Evolutionary conservation across 176 grass and related monocot species (phyloP), one percentile per base, ranked within the genome.

Genomic region (Triticum dicoccoides): DNA sequence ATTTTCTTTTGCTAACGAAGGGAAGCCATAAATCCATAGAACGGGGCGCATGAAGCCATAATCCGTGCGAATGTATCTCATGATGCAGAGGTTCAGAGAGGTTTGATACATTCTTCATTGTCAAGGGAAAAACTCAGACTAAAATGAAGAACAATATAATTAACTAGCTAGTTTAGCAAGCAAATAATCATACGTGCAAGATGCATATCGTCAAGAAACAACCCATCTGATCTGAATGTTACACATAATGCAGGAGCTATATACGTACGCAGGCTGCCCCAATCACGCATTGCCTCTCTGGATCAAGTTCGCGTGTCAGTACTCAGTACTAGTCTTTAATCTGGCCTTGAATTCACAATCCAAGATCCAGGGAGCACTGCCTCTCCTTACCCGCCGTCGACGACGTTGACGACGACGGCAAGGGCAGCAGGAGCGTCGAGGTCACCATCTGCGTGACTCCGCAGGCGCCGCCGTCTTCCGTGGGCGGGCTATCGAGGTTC

Each of bases 341-440:
- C 42, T 76, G 69, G 38, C 12, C 61, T 84, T 59, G 75, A 34
- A 20, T 72, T 98, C 87, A 92, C 75, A 95, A 72, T 29, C 92
- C 93, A 76, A 92, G 93, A 98, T 95, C 93, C 91, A 95, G 89
- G 14, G 91, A 92, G 69, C 87, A 89, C 18, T 54, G 61, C 80
- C 63, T 86, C 73, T 86, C 89, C 81, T 95, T 93, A 64, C 89
- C 94, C 51, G 82, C 89, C 71, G 81, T 61, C 66, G 91, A 89
- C 15, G 90, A 85, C 77, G 89, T 88, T 6, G 91, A 91, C 33
- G 88, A 85, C 9, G 85, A 88, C 14, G 82, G 77, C 12, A 86
- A 88, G 0, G 75, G 91, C 18, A 82, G 78, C 42, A 72, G 73
- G 41, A 69, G 84, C 18, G 74, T 74, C 80, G 80, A 63, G 6